Conservation (phyloP, 768 basidiomycete genomes). For the Gymnopilus junonius region DNA sequence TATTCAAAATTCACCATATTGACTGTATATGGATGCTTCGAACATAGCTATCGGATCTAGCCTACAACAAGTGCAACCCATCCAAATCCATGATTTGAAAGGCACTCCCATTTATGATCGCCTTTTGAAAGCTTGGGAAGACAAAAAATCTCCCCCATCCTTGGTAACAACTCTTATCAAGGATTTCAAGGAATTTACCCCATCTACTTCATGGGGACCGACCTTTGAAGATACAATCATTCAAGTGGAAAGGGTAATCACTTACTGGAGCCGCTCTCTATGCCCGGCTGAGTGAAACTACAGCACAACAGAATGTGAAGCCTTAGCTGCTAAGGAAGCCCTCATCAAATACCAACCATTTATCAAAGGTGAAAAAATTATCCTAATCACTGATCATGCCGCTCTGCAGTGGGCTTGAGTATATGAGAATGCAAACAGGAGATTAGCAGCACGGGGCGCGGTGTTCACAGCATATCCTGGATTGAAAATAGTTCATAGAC, state of each 20-base stretch:
- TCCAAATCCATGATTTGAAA: too few species aligned
- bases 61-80: too few species aligned
- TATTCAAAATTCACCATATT: conserved; percentile 28
- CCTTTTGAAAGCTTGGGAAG: too few species aligned
- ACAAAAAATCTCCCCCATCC: too few species aligned
- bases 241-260: conserved; percentile 32
- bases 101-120: too few species aligned
- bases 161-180: too few species aligned
- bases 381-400: conserved; percentile 28
- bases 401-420: conserved; percentile 27
- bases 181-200: conserved; percentile 5
- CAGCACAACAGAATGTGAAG: too few species aligned
- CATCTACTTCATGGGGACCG: neutral
- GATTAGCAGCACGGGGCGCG: too few species aligned
- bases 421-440: too few species aligned
- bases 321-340: too few species aligned
- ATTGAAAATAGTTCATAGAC: too few species aligned
- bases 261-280: conserved; percentile 33
- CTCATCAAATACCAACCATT: conserved; percentile 39
- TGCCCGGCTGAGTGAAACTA: conserved; percentile 30
- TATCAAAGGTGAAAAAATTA: conserved; percentile 37
- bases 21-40: conserved; percentile 38
- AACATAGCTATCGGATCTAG: conserved; percentile 27
- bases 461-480: too few species aligned
- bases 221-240: conserved; percentile 29